These are phyloP conservation scores for Fonsecaea pugnacius DNA, from an alignment of 2,329 filamentous ascomycete genomes.

Conservation along the genomic window DNA sequence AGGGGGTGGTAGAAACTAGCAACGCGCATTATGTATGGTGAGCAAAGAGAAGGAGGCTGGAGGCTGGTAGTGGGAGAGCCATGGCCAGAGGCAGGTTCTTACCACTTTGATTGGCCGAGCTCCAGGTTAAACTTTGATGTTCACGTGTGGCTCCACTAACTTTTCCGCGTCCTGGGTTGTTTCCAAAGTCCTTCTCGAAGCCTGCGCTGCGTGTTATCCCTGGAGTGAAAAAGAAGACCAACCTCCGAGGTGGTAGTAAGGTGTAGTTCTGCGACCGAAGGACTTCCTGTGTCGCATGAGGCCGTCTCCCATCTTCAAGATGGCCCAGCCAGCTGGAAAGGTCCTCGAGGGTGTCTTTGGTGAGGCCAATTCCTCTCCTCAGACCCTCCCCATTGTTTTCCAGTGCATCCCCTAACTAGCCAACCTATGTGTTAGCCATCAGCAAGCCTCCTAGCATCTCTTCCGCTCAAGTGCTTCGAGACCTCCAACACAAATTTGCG, in stretches of 20 bases:
- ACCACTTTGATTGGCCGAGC: neutral
- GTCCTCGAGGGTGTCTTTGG: conserved; percentile 68
- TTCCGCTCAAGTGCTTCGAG: conserved; percentile 87
- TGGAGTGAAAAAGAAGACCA: neutral
- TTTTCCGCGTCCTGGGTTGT: neutral
- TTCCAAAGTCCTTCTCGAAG: neutral
- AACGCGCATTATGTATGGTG: neutral
- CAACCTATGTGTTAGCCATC: conserved; percentile 64
- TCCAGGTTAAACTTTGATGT: neutral
- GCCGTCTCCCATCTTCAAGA: conserved; percentile 20
- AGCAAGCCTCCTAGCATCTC: conserved; percentile 88
- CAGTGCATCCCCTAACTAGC: conserved; percentile 19
- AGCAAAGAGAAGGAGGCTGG: neutral
- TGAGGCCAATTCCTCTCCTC: conserved; percentile 45
- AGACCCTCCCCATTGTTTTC: conserved; percentile 16
- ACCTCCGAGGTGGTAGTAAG: neutral
- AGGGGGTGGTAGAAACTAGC: neutral
- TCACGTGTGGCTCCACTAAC: conserved; percentile 1
- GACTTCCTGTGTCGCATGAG: conserved; percentile 19
- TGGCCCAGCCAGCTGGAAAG: conserved; percentile 43
- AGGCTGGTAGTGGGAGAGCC: conserved; percentile 6
- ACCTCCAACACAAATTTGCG: conserved; percentile 83
- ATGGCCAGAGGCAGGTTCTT: neutral
- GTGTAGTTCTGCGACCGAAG: neutral
- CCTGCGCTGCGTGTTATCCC: neutral